Evolutionary conservation across 108 stramenopile genomes (phyloP), one percentile per base, ranked within the genome.

Genomic region (Fragilariopsis cylindrus): DNA sequence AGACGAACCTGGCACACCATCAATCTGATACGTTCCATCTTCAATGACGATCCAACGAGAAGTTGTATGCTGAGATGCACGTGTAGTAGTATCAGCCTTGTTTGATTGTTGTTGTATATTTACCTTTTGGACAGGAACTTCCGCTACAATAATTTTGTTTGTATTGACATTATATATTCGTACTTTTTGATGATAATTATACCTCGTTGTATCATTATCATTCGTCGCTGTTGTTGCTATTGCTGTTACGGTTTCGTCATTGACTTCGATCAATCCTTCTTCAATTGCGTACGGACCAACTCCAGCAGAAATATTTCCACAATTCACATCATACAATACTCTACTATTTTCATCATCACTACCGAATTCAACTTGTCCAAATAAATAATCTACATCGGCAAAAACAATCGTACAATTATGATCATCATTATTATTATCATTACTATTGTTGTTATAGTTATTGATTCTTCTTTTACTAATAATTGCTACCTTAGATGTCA

Each of bases 241-340:
- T 19, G 57, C 13, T 19, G 57, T 18, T 57, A 57, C 57, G 7
- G 57, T 57, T 7, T 57, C 57, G 57, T 57, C 57, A 7, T 8
- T 57, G 7, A 57, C 57, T 57, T 57, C 57, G 57, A 57, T 57
- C 57, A 57, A 57, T 57, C 57, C 57, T 18, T 57, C 57, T 19
- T 57, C 57, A 19, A 57, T 57, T n/a, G 57, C 57, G 18, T 57
- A 57, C 8, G 57, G 57, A n/a, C 57, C 57, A 7, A 57, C 57
- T 7, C 57, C 57, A 19, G 57, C 57, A n/a, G 18, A 19, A 19
- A 57, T 57, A 18, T 57, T 57, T 57, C 57, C 57, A n/a, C 57
- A 57, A n/a, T 57, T 57, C 13, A 57, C 57, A 19, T 57, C 57
- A 4, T 57, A 57, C 18, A 57, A 57, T 7, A 57, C 21, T 15